Percentiles rank a stretch among this genome's conserved stretches.
These are phyloP conservation scores for Gossypium gossypioides DNA, from an alignment of 441 rosid genomes.

Conservation along the genomic window DNA sequence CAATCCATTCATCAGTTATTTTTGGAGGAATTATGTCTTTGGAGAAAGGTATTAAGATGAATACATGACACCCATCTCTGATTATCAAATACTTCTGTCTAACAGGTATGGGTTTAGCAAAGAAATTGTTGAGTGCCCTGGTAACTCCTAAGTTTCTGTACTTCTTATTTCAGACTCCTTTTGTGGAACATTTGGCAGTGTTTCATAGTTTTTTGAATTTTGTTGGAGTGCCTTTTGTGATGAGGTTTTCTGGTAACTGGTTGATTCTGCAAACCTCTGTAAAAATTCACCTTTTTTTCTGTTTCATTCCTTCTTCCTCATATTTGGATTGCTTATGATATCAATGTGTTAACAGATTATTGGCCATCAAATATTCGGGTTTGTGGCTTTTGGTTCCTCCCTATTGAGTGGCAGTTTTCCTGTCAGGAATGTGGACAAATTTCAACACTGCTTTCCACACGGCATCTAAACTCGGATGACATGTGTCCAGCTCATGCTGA, in stretches of 20 bases:
- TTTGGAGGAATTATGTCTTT: not conserved
- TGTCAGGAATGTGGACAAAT: slow-evolving; percentile 52
- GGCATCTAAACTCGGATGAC: slow-evolving; percentile 20
- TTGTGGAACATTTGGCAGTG: not conserved
- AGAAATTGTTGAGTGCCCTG: slow-evolving; percentile 84
- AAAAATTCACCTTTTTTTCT: not conserved
- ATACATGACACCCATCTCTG: not conserved
- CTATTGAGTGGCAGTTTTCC: slow-evolving; percentile 75
- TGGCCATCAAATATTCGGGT: slow-evolving; percentile 68
- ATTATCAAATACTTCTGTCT: slow-evolving; percentile 12
- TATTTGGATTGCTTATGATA: slow-evolving; percentile 2
- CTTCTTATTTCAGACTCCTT: not conserved
- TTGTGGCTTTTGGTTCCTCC: slow-evolving; percentile 90
- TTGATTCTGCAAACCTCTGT: not conserved
- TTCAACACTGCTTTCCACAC: slow-evolving; percentile 23
- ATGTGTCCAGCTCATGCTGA: slow-evolving; percentile 52
- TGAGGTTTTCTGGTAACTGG: not conserved
- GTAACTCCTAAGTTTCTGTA: slow-evolving; percentile 24
- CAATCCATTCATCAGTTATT: not conserved
- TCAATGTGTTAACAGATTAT: slow-evolving; percentile 45
- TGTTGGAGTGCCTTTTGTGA: not conserved
- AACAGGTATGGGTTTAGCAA: slow-evolving; percentile 89
- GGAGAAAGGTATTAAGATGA: not conserved
- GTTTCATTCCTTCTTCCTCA: not conserved
- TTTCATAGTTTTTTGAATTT: not conserved